Evolutionary conservation across 306 rosid genomes (phyloP), one percentile per base, ranked within the genome.

Genomic region (peach (Prunus persica)): DNA sequence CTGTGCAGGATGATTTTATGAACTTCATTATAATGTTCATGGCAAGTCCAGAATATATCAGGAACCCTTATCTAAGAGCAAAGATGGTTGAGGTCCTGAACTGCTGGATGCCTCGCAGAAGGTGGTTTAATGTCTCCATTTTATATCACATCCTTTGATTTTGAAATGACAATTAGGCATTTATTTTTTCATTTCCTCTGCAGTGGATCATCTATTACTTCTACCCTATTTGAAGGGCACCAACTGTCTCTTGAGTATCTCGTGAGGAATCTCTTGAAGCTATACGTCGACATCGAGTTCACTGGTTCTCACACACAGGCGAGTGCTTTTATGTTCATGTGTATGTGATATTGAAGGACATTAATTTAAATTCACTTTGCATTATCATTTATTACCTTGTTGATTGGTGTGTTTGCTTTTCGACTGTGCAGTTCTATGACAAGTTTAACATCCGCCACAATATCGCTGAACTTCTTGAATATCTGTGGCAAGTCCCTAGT

Each of bases 241-340:
- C 97, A 91, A 77, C 89, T 92, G 50, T 88, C 97, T 74, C 96
- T 96, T 47, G 88, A 91, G 85, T 96, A 88, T 87, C 98, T 96
- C 68, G 99, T 96, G 90, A 88, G 86, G 85, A 96, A 96, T 81
- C 98, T 96, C 70, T 89, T 96, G 84, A 96, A 91, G 86, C 96
- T 96, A 34, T 96, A 96, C 79, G 99, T 96, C 14, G 99, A 96
- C 91, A 96, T 96, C 49, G 99, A 96, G 87, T 89, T 96, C 83
- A 96, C 99, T 67, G 99, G 99, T 78, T 89, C 99, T 78, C 99
- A 96, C 83, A 96, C 93, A 2, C 99, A 96, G 98, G 99, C 89
- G 20, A 64, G 52, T 73, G 68, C 58, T 27, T 57, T 45, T 22
- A 46, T 27, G 27, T 25, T 46, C 69, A 18, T 61, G 46, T 58